phyloP scores from a whole-genome alignment of 768 basidiomycete species.

The Suillus placidus region DNA sequence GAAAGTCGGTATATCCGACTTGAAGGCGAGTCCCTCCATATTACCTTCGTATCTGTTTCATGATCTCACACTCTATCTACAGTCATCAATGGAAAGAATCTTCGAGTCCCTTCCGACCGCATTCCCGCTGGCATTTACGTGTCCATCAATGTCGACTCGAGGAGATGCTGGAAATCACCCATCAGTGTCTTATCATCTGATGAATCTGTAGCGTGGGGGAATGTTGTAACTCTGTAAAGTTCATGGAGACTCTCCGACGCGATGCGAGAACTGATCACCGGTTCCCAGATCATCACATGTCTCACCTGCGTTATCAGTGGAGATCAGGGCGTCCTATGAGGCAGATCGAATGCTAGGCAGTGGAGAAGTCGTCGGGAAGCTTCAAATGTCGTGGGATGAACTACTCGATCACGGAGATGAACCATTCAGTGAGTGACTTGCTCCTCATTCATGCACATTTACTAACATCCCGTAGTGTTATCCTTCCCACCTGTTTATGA shows the following conservation, averaged over 20 bases:
- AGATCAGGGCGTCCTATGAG: neutral
- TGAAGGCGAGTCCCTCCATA: neutral
- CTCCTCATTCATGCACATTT: too few species aligned
- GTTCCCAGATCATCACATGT: neutral
- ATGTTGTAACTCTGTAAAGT: too few species aligned
- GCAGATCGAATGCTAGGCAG: neutral
- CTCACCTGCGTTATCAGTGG: neutral
- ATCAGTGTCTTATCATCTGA: neutral
- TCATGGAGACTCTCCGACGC: neutral
- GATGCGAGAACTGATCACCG: neutral
- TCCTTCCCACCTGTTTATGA: neutral
- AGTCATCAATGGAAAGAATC: neutral
- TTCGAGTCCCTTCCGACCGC: neutral
- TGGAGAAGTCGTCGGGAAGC: neutral
- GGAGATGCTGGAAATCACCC: neutral
- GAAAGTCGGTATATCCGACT: neutral
- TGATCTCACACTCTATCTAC: neutral
- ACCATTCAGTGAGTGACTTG: neutral
- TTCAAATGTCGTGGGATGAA: neutral
- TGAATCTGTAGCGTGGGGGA: neutral
- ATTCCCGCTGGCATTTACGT: neutral
- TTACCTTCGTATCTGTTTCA: neutral
- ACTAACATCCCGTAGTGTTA: too few species aligned
- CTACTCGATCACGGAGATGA: neutral
- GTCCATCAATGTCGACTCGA: neutral